A percentile compares a stretch with the other conserved stretches of the same genome.
phyloP scores from a whole-genome alignment of 2,329 filamentous ascomycete species.

The Dactylellina haptotyla region DNA sequence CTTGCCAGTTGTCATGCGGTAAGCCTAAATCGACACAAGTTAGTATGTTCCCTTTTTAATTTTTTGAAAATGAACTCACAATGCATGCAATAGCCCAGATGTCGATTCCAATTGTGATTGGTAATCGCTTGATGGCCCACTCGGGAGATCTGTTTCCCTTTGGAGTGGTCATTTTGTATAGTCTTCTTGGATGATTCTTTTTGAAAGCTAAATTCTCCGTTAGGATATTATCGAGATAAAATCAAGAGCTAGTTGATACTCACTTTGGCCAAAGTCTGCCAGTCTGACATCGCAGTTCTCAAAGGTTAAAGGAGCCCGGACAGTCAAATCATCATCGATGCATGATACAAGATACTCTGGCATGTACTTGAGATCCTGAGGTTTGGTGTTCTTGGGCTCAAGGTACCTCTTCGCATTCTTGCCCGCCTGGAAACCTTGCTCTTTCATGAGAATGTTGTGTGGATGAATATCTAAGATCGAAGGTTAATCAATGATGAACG shows the following conservation, averaged over 20 bases:
- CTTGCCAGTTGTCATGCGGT: constrained; percentile 44
- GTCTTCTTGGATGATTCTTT: constrained; percentile 42
- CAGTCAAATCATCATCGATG: constrained; percentile 46
- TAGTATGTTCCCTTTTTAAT: not conserved
- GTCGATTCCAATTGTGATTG: constrained; percentile 44
- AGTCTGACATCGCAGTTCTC: constrained; percentile 47
- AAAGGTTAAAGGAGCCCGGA: constrained; percentile 32
- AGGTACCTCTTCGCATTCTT: constrained; percentile 39
- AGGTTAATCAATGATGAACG: not conserved
- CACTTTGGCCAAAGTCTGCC: constrained; percentile 46
- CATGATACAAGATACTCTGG: constrained; percentile 45
- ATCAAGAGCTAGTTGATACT: not conserved
- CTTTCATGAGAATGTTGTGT: constrained; percentile 53
- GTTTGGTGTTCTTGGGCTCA: constrained; percentile 31
- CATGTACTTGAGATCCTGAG: constrained; percentile 41
- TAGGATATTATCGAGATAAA: not conserved
- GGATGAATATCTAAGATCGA: constrained; percentile 38
- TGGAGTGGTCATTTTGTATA: constrained; percentile 49
- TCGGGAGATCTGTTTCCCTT: constrained; percentile 50
- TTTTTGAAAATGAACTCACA: not conserved
- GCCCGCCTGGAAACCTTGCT: constrained; percentile 43
- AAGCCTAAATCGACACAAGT: constrained; percentile 4
- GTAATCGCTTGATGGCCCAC: constrained; percentile 34
- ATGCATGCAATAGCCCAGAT: constrained; percentile 49
- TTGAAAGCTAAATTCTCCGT: constrained; percentile 34